Base-by-base conservation (phyloP, 768 basidiomycete genomes). In the Suillus paluster region DNA sequence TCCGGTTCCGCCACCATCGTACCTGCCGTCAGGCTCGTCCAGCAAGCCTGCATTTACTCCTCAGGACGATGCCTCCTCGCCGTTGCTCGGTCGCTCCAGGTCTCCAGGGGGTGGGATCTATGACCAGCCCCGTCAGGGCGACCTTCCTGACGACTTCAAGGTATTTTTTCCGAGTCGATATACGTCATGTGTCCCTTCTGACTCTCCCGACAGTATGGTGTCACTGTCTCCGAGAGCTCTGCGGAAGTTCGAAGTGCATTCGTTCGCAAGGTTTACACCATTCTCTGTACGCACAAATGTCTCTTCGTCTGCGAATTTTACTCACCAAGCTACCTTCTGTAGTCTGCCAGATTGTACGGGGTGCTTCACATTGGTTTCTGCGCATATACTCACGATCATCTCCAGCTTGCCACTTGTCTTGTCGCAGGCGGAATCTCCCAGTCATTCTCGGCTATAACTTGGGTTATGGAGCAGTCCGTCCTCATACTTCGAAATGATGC, bases 121-220 rank as follows among this genome's bases (percentile, higher is more conserved):
- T 66, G 85, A 95, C 76, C 92, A 95, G 67, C 88, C 93, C 6
- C 80, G 77, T 30, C 79, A 78, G 38, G 92, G 84, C 52, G 94
- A 95, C 66, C 70, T 95, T 52, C 94, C 93, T 0, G 95, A 97
- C 69, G 96, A 97, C 75, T 97, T 97, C 86, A 94, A 96, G 85
- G 92, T 92, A 63, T 25, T 78, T 69, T 2, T 55, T 38, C 49
- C 34, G 38, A 38, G 23, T 11, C 38, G 14, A 10, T 39, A 25
- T 23, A 10, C 19, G n/a, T 42, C 10, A 17, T 25, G 9, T 23
- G n/a, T 38, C 9, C 12, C 12, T 53, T 57, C 46, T 63, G 9
- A 55, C 23, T 27, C 42, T 56, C 17, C 10, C 42, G 48, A 12
- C 17, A 63, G 92, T 94, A 94, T 70, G 93, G 93, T 2, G 87